Conservation (phyloP, 1,284 basidiomycete species). For the Ustilago vetiveriae region DNA sequence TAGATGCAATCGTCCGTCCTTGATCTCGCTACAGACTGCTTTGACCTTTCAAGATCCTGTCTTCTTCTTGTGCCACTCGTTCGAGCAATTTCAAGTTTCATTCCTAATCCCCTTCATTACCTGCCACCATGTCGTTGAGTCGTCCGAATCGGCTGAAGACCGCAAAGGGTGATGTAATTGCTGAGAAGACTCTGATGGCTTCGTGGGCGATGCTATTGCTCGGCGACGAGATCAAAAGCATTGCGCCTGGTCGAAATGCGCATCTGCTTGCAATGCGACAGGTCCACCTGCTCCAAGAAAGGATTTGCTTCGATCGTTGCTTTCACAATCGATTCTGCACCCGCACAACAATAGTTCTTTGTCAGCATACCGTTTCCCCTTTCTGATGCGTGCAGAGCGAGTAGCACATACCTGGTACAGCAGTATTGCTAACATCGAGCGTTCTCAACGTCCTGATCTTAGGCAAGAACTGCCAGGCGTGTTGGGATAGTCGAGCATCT, state of each 20-base stretch:
- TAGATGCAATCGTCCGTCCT: no score
- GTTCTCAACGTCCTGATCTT: slow-evolving; percentile 8
- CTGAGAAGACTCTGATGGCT: neutral
- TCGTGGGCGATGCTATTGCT: neutral
- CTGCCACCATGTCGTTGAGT: no score
- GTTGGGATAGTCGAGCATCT: slow-evolving; percentile 16
- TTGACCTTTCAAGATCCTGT: no score
- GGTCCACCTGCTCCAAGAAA: slow-evolving; percentile 15
- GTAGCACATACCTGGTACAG: slow-evolving; percentile 27
- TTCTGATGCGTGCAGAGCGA: no score
- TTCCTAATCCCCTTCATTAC: no score
- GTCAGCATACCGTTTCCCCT: no score
- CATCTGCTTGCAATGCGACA: slow-evolving; percentile 28
- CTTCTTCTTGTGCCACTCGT: no score
- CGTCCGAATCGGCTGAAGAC: no score
- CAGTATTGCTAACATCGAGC: slow-evolving; percentile 28
- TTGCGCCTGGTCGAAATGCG: slow-evolving; percentile 19
- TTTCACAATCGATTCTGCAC: slow-evolving; percentile 16
- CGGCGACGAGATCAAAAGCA: slow-evolving; percentile 18
- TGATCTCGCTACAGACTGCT: no score
- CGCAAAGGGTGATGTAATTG: no score
- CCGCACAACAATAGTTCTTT: no score
- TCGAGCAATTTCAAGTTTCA: no score
- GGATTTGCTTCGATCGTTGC: slow-evolving; percentile 18
- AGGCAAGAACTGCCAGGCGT: slow-evolving; percentile 19